Conservation (phyloP, 345 rosid species). For the Salix udensis region DNA sequence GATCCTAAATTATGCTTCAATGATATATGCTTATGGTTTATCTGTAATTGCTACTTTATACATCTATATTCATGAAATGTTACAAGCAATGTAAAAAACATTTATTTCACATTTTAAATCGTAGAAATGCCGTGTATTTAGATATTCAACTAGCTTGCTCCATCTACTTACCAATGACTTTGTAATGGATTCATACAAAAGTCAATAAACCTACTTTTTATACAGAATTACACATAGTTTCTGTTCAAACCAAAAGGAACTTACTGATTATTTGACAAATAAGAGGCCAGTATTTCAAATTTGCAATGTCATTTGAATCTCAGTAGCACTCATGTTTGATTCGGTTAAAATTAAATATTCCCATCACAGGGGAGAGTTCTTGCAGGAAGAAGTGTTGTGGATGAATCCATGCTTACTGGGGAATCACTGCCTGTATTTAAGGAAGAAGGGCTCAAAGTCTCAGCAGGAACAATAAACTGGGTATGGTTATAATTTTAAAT, state of each 20-base stretch:
- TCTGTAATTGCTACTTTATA: neutral
- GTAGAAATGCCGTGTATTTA: neutral
- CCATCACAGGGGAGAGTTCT: conserved; percentile 65
- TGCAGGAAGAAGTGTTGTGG: conserved; percentile 94
- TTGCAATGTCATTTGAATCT: neutral
- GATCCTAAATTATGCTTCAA: neutral
- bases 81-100: neutral
- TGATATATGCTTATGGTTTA: neutral
- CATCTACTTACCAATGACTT: neutral
- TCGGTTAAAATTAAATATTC: conserved; percentile 17
- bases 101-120: neutral
- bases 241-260: neutral
- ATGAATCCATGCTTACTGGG: conserved; percentile 97
- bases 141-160: neutral
- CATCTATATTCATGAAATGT: neutral
- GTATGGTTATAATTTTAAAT: conserved; percentile 33
- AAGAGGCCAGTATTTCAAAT: neutral
- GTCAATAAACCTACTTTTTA: neutral
- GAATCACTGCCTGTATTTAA: conserved; percentile 92
- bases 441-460: conserved; percentile 66
- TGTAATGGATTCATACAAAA: neutral
- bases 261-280: neutral
- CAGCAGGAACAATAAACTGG: conserved; percentile 96
- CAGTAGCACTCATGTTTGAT: neutral
- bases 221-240: neutral